Base-by-base conservation (phyloP, 2,329 filamentous ascomycete species). In the Curvularia spicifera region DNA sequence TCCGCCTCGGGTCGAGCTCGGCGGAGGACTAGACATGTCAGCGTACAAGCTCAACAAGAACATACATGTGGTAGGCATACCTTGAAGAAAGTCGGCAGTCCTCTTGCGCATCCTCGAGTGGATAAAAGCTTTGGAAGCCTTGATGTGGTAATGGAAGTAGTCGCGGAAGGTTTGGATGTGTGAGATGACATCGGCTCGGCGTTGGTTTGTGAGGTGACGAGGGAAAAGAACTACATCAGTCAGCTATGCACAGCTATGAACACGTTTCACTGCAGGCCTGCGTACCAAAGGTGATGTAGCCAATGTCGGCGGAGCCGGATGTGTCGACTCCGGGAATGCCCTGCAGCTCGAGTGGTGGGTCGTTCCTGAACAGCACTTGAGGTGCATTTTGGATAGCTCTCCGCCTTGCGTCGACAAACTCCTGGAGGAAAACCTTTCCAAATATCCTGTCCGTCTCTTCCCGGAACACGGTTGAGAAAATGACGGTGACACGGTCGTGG, bases 101-200 rank as follows among this genome's bases (percentile, higher is more conserved):
- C 95, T 88, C 83, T 94, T 91, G 76, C 95, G 89, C 95, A 99
- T 99, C 73, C 96, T 88, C 33, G 93, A 96, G 84, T 99, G 95
- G 66, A 99, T 99, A 75, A 97, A 99, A 52, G 96, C 95, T 84
- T 99, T 99, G 63, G 93, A 97, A 29, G 95, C 96, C 82, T 99
- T 99, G 81, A 99, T 99, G 80, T 99, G 95, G 79, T 99, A 99
- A 79, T 99, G 95, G 84, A 99, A 99, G 80, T 99, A 99, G 76
- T 99, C 95, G 67, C 95, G 91, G 91, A 99, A 99, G 13, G 95
- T 99, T 81, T 99, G 96, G 71, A 99, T 98, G 78, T 99, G 96
- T 50, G 93, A 97, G 69, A 99, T 99, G 76, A 96, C 93, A 67
- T 97, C 93, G 60, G 91, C 89, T 81, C 96, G 91, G 75, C 93